Evolutionary conservation across 139 green algal species (phyloP), one percentile per base, ranked within the genome.

Genomic region (Spirogloea muscicola): DNA sequence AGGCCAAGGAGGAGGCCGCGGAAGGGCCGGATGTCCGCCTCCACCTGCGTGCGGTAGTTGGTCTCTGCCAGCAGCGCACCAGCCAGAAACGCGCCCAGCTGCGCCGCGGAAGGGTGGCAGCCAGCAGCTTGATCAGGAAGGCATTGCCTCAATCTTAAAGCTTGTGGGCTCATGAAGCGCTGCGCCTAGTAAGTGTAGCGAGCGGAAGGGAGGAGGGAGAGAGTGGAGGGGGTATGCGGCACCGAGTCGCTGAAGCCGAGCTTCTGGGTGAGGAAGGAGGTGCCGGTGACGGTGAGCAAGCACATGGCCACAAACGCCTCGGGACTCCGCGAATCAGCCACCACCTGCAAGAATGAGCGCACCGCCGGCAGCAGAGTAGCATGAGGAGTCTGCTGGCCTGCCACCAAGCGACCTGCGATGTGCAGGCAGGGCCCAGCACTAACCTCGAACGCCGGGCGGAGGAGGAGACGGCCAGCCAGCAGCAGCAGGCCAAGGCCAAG

Each of bases 1-100:
- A 99, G 90, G 9, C 95, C 95, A 82, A 99, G 93, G 25, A 99
- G 90, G 66, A 99, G 85, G 37, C 94, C 95, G 85, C 96, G 95
- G 89, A 96, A 99, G 25, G 94, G 94, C 10, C 87, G 90, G 52
- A 99, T 99, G 87, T 99, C 95, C 16, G 82, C 90, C 87, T 99
- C 95, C 21, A 99, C 92, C 86, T 97, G 92, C 58, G 98, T 87
- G 55, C 89, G 91, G 82, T 91, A 99, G 83, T 98, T 95, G 1
- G 95, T 99, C 85, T 98, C 95, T 4, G 95, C 94, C 27, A 99
- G 85, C 52, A 99, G 86, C 66, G 97, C 85, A 7, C 94, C 94
- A 4, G 94, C 94, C 73, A 99, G 84, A 86, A 99, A 99, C 7
- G 93, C 92, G 29, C 93, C 92, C 72, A 98, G 75, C 64, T 79